Evolutionary conservation across 352 stramenopile genomes (phyloP), one percentile per base, ranked within the genome.

Genomic region (Phytophthora aleatoria): DNA sequence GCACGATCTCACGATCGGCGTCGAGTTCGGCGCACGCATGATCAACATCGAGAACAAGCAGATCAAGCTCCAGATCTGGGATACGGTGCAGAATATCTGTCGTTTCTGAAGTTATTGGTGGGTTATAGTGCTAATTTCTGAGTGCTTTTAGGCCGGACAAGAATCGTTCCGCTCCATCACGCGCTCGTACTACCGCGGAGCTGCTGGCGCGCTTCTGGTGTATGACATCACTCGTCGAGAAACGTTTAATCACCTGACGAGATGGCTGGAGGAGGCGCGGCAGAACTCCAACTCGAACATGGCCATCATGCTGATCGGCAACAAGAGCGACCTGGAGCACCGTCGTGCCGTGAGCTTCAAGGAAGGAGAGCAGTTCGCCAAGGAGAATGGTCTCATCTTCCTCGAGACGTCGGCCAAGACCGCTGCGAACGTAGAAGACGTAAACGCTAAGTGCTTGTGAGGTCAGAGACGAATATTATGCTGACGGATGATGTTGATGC

Each of bases 121-220:
- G 35, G 6, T 47, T 50, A 50, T 51, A 51, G 5, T 12, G 43
- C 27, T 58, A 16, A 11, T 63, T 61, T 55, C 50, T 50, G 66
- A 8, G 5, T 15, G 20, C 28, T 64, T 26, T 26, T 69, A 97
- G 69, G 98, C 98, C 33, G 98, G 98, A 11, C 98, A 99, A 87
- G 98, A 99, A 77, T 98, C 87, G 12, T 99, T 99, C 81, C 95
- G 97, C 27, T 99, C 95, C 51, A 99, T 99, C 69, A 99, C 98
- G 36, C 87, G 97, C 38, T 99, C 94, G 43, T 99, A 99, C 77
- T 99, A 99, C 77, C 92, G 98, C 16, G 98, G 98, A 12, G 97
- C 97, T 0, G 97, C 97, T 0, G 97, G 97, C 3, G 97, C 97
- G 1, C 76, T 99, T 27, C 73, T 99, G 35, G 97, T 99, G 24